Base-by-base conservation (phyloP, 2,329 filamentous ascomycete species). In the Arthrobotrys sinensis region DNA sequence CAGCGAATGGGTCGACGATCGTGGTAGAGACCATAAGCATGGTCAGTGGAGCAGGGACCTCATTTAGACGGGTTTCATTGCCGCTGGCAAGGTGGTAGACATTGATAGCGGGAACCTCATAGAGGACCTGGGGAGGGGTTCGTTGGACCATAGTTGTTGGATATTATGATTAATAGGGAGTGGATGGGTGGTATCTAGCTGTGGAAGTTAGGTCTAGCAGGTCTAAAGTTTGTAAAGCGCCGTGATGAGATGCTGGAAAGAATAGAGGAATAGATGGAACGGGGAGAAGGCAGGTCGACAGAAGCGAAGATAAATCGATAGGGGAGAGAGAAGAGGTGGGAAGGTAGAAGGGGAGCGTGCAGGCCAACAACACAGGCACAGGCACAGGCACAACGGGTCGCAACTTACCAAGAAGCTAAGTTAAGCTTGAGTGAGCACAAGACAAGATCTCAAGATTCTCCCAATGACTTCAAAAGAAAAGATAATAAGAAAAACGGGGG, bases 11-110 rank as follows among this genome's bases (percentile, higher is more conserved):
- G 69, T 89, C 87, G 52, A 89, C 86, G 71, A 88, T 88, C 14
- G 91, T 92, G 2, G 95, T 97, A 5, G 95, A 95, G 16, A 98
- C 95, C 95, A 98, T 98, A 82, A 98, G 86, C 71, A 98, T 88
- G 21, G 95, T 97, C 67, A 99, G 88, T 0, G 94, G 94, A 16
- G 94, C 91, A 1, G 94, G 94, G 1, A 92, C 91, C 0, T 92
- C 90, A 12, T 93, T 98, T 82, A 99, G 90, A 12, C 90, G 88
- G 70, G 91, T 87, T 85, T 98, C 94, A 81, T 91, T 89, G 84
- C 96, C 95, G 88, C 97, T 90, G 84, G 93, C 90, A 79, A 98
- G 90, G 83, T 97, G 93, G 86, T 93, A 97, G 80, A 95, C 96
- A 80, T 91, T 91, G 83, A 99, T 95, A 86, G 93, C 93, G 81